Conservation (phyloP, 129 eudicot species). For the Saposhnikovia divaricata region DNA sequence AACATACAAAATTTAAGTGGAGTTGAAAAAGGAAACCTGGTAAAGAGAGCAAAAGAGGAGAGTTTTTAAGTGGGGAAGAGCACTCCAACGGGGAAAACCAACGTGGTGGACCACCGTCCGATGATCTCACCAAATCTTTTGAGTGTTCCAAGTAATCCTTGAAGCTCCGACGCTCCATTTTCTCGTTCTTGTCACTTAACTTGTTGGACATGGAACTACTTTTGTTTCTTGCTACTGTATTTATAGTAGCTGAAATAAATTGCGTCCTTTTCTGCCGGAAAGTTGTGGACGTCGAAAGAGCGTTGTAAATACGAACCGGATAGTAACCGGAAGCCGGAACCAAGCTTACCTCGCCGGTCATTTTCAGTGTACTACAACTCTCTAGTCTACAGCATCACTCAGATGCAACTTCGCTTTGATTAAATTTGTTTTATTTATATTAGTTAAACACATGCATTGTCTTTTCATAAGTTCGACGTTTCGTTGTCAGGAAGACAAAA, state of each 20-base stretch:
- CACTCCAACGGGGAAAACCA: conserved; percentile 72
- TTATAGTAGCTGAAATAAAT: not conserved
- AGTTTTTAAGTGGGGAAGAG: conserved; percentile 24
- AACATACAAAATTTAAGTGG: not conserved
- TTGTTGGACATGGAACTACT: not conserved
- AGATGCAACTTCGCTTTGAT: too few relatives aligned
- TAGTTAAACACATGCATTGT: too few relatives aligned
- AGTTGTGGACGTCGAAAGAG: not conserved
- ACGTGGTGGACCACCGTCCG: conserved; percentile 63
- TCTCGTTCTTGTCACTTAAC: not conserved
- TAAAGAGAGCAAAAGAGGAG: conserved; percentile 65
- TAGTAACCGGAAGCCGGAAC: not conserved
- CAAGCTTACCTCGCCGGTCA: not conserved
- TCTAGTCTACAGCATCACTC: too few relatives aligned
- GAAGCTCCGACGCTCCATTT: conserved; percentile 10
- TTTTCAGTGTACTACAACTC: not conserved
- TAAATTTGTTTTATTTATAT: too few relatives aligned
- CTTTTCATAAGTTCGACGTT: too few relatives aligned
- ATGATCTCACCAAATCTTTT: conserved; percentile 17
- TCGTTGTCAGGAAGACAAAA: too few relatives aligned
- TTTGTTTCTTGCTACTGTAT: not conserved
- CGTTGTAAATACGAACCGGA: not conserved
- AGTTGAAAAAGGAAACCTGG: conserved; percentile 31
- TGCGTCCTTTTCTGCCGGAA: not conserved
- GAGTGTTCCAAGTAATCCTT: conserved; percentile 33